Evolutionary conservation across 2,329 filamentous ascomycete genomes (phyloP).

Genomic region (Clonostachys sp.): DNA sequence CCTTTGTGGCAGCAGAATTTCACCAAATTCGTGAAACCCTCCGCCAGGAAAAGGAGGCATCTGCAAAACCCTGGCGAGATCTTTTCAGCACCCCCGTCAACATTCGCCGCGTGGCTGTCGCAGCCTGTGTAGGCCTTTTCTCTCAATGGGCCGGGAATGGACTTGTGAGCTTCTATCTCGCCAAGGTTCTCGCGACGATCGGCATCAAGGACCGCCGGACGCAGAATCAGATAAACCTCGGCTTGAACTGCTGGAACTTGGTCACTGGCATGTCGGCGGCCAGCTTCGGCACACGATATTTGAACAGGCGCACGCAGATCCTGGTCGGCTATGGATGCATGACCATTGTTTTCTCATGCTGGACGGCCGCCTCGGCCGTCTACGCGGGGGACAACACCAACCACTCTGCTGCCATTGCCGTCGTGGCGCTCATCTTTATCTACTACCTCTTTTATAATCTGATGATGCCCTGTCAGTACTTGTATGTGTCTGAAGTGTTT

Average conservation of each 20-base stretch:
- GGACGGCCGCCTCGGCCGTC: constrained; percentile 39
- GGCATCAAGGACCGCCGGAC: constrained; percentile 27
- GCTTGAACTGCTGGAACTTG: constrained; percentile 41
- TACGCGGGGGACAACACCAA: constrained; percentile 15
- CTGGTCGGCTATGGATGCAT: constrained; percentile 18
- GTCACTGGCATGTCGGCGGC: constrained; percentile 9
- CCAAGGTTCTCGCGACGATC: constrained; percentile 33
- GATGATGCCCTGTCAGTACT: constrained; percentile 51
- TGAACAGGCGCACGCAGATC: no score
- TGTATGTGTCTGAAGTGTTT: constrained; percentile 39
- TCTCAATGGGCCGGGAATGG: constrained; percentile 23
- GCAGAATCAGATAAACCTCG: constrained; percentile 36
- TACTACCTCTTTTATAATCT: constrained; percentile 64
- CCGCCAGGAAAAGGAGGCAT: constrained; percentile 28
- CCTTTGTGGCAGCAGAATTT: constrained; percentile 45
- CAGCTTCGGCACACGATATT: no score
- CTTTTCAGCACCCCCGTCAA: constrained; percentile 13
- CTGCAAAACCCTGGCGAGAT: background rate
- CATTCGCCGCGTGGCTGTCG: constrained; percentile 23
- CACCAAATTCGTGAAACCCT: constrained; percentile 31
- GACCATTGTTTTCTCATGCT: constrained; percentile 42
- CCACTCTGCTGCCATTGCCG: constrained; percentile 24
- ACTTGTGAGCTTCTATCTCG: constrained; percentile 19
- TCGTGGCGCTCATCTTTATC: constrained; percentile 55
- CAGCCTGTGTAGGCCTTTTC: constrained; percentile 48